These are phyloP conservation scores for Dorcoceras hygrometricum DNA, from an alignment of 257 asterid species.

Conservation along the genomic window DNA sequence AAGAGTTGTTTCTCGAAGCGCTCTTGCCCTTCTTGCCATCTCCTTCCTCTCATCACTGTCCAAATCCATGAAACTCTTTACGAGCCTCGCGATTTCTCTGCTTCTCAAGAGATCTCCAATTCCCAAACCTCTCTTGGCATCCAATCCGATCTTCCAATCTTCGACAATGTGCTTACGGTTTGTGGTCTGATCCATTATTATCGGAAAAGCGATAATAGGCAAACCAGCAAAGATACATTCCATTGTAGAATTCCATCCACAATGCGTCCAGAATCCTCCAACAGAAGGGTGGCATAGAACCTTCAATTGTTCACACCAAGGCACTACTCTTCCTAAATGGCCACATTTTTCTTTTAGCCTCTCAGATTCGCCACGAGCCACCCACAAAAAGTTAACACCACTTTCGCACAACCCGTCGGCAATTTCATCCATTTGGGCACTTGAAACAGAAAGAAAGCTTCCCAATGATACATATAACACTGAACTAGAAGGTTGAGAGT, in stretches of 20 bases:
- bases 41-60: conserved; percentile 40
- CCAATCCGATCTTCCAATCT: conserved; percentile 68
- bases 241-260: conserved; percentile 73
- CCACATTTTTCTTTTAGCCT: conserved; percentile 44
- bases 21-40: conserved; percentile 32
- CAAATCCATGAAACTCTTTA: conserved; percentile 49
- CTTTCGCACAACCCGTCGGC: conserved; percentile 48
- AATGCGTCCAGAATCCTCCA: conserved; percentile 80
- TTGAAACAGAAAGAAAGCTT: conserved; percentile 58
- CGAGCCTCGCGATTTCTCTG: conserved; percentile 31
- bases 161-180: conserved; percentile 51
- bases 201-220: conserved; percentile 56
- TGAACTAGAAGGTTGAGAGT: conserved; percentile 56
- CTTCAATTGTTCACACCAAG: conserved; percentile 61
- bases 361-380: conserved; percentile 58
- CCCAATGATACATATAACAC: conserved; percentile 71
- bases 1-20: conserved; percentile 25
- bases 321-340: conserved; percentile 36
- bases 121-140: conserved; percentile 35
- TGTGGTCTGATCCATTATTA: conserved; percentile 50
- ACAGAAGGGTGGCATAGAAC: conserved; percentile 52
- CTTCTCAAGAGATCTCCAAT: conserved; percentile 32
- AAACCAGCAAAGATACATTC: conserved; percentile 53
- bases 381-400: conserved; percentile 63
- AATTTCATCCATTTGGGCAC: conserved; percentile 58